Percentiles rank a stretch among this genome's conserved stretches.
These are phyloP conservation scores for Pseudognaphalium luteoalbum DNA, from an alignment of 129 eudicot species.

Conservation along the genomic window DNA sequence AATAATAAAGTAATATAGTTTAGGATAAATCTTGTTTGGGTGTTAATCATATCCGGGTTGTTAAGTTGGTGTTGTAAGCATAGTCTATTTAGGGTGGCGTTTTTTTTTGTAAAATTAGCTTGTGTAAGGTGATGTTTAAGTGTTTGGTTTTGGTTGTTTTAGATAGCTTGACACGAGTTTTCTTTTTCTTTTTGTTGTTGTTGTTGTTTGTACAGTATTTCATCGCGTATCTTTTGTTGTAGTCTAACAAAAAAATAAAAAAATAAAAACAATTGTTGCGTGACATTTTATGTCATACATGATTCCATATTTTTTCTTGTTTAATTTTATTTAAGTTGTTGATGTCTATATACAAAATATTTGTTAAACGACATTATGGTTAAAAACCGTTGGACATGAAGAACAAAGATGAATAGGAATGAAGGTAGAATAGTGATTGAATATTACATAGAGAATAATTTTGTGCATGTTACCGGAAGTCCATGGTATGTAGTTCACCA, in stretches of 20 bases:
- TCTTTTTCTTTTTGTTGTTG: too few species aligned
- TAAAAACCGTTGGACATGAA: conserved; percentile 22
- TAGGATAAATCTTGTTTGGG: too few species aligned
- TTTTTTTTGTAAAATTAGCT: too few species aligned
- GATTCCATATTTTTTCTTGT: background rate
- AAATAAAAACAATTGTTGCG: background rate
- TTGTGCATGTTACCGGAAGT: conserved; percentile 6
- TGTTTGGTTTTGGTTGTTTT: too few species aligned
- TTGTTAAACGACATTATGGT: background rate
- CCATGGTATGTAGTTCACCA: conserved; percentile 22
- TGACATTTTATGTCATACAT: background rate
- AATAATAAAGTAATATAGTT: too few species aligned
- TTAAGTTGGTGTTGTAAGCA: too few species aligned
- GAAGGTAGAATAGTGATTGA: conserved; percentile 21
- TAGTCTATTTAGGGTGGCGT: too few species aligned
- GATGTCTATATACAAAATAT: background rate
- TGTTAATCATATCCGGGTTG: too few species aligned
- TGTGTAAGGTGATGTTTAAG: too few species aligned
- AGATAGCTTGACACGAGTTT: too few species aligned
- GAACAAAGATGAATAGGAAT: conserved; percentile 11
- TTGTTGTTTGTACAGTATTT: too few species aligned
- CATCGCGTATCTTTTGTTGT: background rate
- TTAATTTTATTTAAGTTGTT: too few species aligned
- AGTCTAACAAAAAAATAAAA: background rate
- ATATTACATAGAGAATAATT: conserved; percentile 16